Conservation (phyloP, 2,329 filamentous ascomycete species). For the Monilinia laxa region DNA sequence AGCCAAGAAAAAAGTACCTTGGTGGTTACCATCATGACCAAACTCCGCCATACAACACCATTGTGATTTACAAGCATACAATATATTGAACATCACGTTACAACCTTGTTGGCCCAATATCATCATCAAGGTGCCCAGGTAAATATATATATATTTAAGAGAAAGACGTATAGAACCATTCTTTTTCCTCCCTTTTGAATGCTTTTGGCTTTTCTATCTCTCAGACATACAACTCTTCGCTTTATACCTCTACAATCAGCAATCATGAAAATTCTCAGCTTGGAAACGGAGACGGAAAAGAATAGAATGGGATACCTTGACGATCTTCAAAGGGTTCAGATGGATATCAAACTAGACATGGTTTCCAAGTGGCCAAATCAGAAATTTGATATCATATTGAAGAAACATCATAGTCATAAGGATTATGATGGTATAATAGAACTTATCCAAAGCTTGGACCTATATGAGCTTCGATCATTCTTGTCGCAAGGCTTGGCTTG, state of each 20-base stretch:
- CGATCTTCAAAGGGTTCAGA: not conserved
- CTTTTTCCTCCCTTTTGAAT: not conserved
- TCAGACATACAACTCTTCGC: not conserved
- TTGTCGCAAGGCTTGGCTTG: slow-evolving; percentile 2
- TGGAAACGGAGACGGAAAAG: not conserved
- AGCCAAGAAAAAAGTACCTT: slow-evolving; percentile 16
- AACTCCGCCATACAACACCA: not conserved
- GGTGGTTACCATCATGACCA: not conserved
- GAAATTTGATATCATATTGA: not conserved
- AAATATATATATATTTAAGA: not conserved
- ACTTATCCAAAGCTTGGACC: not conserved
- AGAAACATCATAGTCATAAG: slow-evolving; percentile 3
- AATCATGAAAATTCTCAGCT: slow-evolving; percentile 14
- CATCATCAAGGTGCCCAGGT: slow-evolving; percentile 6
- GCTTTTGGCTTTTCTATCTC: not conserved
- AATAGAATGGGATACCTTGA: not conserved
- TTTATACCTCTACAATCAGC: not conserved
- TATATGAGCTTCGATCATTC: not conserved
- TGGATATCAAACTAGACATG: slow-evolving; percentile 1
- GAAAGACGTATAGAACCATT: not conserved
- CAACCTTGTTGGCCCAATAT: slow-evolving; percentile 11
- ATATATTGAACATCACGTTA: not conserved
- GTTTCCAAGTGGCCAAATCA: slow-evolving; percentile 17
- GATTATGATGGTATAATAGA: slow-evolving; percentile 12
- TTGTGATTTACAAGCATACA: slow-evolving; percentile 1